Conservation (phyloP, 169 alveolate species). For the Plasmodium vivax region DNA sequence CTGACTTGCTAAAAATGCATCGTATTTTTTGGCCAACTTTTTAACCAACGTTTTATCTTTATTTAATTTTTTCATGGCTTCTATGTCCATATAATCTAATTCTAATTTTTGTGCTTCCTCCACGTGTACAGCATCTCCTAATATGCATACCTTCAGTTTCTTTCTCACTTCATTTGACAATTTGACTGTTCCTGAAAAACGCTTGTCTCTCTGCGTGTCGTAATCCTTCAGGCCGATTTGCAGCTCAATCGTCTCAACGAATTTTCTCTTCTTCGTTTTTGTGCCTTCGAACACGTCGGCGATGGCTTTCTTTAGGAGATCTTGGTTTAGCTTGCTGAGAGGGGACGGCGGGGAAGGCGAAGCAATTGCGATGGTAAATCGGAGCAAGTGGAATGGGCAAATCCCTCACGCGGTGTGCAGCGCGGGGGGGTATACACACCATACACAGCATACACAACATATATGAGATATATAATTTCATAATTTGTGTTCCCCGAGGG, state of each 20-base stretch:
- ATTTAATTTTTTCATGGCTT: slow-evolving; percentile 98
- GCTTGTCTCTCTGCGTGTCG: slow-evolving; percentile 99
- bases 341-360: neutral
- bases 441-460: neutral
- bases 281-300: slow-evolving; percentile 94
- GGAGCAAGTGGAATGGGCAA: neutral
- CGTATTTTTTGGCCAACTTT: slow-evolving; percentile 96
- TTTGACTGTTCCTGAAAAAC: slow-evolving; percentile 99
- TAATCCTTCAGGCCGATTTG: slow-evolving; percentile 99
- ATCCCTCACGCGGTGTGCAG: neutral
- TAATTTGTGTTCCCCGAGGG: neutral
- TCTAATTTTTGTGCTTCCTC: slow-evolving; percentile 97
- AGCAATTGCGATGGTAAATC: neutral
- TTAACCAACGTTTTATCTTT: slow-evolving; percentile 99
- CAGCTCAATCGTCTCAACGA: slow-evolving; percentile 98
- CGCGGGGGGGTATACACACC: neutral
- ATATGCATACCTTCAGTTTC: slow-evolving; percentile 96
- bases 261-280: slow-evolving; percentile 94
- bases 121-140: slow-evolving; percentile 99
- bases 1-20: slow-evolving; percentile 98
- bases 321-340: slow-evolving; percentile 87
- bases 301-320: slow-evolving; percentile 91
- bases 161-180: slow-evolving; percentile 98
- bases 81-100: slow-evolving; percentile 97
- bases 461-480: no score